Conservation (phyloP, 768 basidiomycete genomes). For the Lanmaoa pseudosensibilis region DNA sequence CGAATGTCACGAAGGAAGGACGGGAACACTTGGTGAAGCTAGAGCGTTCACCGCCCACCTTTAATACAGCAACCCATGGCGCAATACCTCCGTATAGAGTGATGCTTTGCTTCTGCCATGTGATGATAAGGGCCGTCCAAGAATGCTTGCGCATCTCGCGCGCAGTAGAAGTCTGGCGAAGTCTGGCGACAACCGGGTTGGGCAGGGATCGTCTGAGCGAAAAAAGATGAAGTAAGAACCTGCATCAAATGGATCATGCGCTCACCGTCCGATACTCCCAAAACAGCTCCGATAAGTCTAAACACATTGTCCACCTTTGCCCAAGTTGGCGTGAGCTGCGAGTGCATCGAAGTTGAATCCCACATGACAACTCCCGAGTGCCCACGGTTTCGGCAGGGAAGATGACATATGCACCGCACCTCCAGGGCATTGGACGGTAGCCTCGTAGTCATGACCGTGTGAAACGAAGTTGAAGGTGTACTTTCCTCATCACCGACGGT, state of each 20-base stretch:
- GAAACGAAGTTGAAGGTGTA: too few relatives aligned
- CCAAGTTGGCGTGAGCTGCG: neutral
- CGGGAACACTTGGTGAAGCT: neutral
- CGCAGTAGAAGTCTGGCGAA: neutral
- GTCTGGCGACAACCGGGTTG: neutral
- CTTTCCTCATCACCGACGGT: too few relatives aligned
- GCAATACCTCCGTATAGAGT: too few relatives aligned
- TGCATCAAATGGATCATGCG: neutral
- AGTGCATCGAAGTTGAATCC: neutral
- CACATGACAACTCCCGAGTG: neutral
- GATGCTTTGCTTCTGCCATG: neutral
- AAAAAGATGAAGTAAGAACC: neutral
- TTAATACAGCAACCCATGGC: neutral
- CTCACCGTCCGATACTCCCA: neutral
- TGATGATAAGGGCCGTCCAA: neutral
- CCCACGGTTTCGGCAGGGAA: neutral
- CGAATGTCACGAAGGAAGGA: neutral
- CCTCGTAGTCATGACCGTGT: too few relatives aligned
- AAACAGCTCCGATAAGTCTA: neutral
- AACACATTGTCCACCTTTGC: neutral
- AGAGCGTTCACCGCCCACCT: neutral
- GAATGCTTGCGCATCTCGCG: neutral
- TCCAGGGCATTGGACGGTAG: neutral
- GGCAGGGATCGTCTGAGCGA: neutral
- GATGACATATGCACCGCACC: too few relatives aligned